These are phyloP conservation scores for Xylariaceae sp. DNA, from an alignment of 2,329 filamentous ascomycete genomes.

Conservation along the genomic window DNA sequence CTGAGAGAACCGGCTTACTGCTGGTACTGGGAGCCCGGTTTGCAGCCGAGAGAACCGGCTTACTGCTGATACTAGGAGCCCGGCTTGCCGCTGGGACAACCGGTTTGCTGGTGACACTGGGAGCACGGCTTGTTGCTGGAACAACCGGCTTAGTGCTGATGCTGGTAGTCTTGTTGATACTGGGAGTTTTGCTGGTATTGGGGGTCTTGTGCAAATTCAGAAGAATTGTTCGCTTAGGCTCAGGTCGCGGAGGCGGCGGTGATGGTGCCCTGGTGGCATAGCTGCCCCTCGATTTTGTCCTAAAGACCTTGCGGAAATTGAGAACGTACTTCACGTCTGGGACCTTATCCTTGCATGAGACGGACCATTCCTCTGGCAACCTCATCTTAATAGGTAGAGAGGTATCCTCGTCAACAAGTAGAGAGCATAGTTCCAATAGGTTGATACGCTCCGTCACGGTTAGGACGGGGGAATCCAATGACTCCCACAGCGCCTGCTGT, in stretches of 20 bases:
- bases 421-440: slow-evolving; percentile 46
- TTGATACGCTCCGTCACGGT: slow-evolving; percentile 45
- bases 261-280: slow-evolving; percentile 19
- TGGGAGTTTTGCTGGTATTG: slow-evolving; percentile 21
- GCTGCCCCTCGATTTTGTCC: slow-evolving; percentile 26
- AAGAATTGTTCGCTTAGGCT: slow-evolving; percentile 32
- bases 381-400: slow-evolving; percentile 43
- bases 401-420: slow-evolving; percentile 46
- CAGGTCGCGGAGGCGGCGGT: slow-evolving; percentile 23
- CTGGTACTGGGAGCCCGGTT: slow-evolving; percentile 2
- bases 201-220: slow-evolving; percentile 29
- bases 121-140: slow-evolving; percentile 8
- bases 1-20: slow-evolving; percentile 10
- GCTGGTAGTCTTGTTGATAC: no score
- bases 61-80: slow-evolving; percentile 15
- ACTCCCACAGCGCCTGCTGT: slow-evolving; percentile 44
- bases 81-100: slow-evolving; percentile 7
- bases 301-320: slow-evolving; percentile 26
- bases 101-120: slow-evolving; percentile 16
- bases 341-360: slow-evolving; percentile 26
- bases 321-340: slow-evolving; percentile 25
- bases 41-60: slow-evolving; percentile 7
- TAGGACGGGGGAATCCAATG: slow-evolving; percentile 43
- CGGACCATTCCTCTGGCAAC: slow-evolving; percentile 44
- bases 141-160: slow-evolving; percentile 8